Conservation (phyloP, 768 basidiomycete genomes). For the Lactifluus rugatus region DNA sequence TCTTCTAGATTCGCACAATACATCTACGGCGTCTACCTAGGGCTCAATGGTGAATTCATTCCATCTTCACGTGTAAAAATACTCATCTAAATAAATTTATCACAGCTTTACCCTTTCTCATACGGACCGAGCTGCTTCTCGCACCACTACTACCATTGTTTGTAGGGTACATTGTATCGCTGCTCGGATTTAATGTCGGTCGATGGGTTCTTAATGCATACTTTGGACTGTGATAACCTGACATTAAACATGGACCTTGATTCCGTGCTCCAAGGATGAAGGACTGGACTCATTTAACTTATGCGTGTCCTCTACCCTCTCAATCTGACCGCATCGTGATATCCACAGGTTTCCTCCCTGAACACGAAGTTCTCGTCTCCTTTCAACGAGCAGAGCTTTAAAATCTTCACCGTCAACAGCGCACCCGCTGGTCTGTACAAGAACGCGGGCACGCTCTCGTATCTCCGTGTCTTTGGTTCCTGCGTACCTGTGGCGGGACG, state of each 20-base stretch:
- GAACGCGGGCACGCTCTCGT: conserved; percentile 49
- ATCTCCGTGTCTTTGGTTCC: conserved; percentile 40
- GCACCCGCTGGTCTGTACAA: conserved; percentile 43
- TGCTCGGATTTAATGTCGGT: conserved; percentile 88
- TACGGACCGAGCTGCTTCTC: conserved; percentile 83
- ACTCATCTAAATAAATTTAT: conserved; percentile 11
- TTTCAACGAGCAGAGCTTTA: conserved; percentile 36
- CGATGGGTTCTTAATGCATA: conserved; percentile 71
- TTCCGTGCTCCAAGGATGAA: background rate
- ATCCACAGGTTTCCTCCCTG: conserved; percentile 35
- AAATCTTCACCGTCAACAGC: conserved; percentile 42
- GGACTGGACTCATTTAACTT: background rate
- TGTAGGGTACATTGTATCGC: conserved; percentile 72
- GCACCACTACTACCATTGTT: conserved; percentile 83
- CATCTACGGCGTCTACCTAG: conserved; percentile 83
- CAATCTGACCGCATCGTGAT: background rate
- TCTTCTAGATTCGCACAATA: conserved; percentile 73
- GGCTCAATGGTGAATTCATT: conserved; percentile 56
- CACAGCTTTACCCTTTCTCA: conserved; percentile 85
- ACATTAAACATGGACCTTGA: background rate
- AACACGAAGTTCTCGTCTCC: conserved; percentile 36
- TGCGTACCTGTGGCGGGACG: conserved; percentile 24
- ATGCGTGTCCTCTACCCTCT: background rate
- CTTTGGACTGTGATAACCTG: conserved; percentile 39
- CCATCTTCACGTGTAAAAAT: background rate